A percentile compares a stretch with the other conserved stretches of the same genome.
These are phyloP conservation scores for Stemphylium lycopersici DNA, from an alignment of 2,329 filamentous ascomycete species.

Conservation along the genomic window DNA sequence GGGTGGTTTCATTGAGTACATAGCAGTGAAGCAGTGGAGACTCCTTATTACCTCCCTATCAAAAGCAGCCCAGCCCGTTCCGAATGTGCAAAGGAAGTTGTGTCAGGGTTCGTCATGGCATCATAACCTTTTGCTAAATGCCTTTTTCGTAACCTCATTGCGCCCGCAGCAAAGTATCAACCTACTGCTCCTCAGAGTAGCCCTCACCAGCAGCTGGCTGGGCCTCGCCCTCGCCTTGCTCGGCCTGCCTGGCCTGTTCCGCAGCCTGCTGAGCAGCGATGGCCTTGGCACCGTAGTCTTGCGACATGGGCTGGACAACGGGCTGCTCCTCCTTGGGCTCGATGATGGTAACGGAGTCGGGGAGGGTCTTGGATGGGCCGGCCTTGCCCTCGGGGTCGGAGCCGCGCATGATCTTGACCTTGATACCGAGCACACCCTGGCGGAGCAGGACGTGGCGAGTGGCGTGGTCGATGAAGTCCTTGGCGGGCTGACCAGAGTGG, in stretches of 20 bases:
- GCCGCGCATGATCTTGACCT: conserved; percentile 99
- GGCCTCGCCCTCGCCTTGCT: conserved; percentile 62
- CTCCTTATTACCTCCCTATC: conserved; percentile 35
- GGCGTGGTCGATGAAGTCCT: conserved; percentile 99
- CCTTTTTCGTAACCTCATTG: conserved; percentile 40
- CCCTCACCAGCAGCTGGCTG: conserved; percentile 40
- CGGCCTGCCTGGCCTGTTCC: conserved; percentile 63
- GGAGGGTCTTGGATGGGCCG: conserved; percentile 94
- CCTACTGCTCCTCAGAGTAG: conserved; percentile 44
- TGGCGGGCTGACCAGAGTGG: conserved; percentile 99
- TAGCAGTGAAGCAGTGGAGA: conserved; percentile 37
- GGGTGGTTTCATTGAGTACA: conserved; percentile 42
- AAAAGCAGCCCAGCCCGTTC: conserved; percentile 37
- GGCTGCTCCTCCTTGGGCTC: conserved; percentile 99
- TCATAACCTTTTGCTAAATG: conserved; percentile 36
- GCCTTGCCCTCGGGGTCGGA: conserved; percentile 99
- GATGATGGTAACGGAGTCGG: conserved; percentile 98
- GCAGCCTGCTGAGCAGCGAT: conserved; percentile 71
- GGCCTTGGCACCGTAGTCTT: conserved; percentile 98
- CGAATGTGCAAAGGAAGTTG: conserved; percentile 43
- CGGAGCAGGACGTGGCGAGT: conserved; percentile 99
- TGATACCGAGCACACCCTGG: conserved; percentile 99
- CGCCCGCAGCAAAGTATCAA: conserved; percentile 30
- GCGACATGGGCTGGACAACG: conserved; percentile 91
- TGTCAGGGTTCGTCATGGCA: conserved; percentile 31